Base-by-base conservation (phyloP, 2,329 filamentous ascomycete species). In the Pezicula carpinea region DNA sequence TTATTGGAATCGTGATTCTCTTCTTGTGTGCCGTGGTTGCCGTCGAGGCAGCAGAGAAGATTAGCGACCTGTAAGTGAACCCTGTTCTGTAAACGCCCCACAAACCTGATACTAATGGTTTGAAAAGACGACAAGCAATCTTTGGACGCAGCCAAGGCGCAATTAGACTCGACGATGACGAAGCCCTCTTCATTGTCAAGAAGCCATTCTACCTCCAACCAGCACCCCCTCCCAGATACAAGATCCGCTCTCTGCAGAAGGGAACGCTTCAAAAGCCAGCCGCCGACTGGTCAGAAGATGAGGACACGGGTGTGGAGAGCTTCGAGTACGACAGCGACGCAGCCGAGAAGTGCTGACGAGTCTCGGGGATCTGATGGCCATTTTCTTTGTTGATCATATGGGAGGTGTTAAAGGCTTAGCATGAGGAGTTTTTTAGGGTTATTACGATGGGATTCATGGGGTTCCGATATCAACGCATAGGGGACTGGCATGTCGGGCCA, bases 1-100 rank as follows among this genome's bases (percentile, higher is more conserved):
- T 61, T 6, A 58, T 62, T 6, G 58, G 55, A 1, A 57, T 62
- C 21, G 60, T 62, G 19, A 21, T 62, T 1, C 19, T 61, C 2
- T 62, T 62, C 34, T 34, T 62, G 21, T 34, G 48, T 3, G 51
- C 54, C 5, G 58, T 61, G 1, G 47, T 60, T 5, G 44, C 51
- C 18, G 31, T 59, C 26, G 59, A 62, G 33, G 49, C 50, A 3
- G 46, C 51, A 18, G 56, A 58, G 52, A 51, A 47, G 39, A 41
- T 52, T 42, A 47, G 48, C 10, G 44, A 49, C 45, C 38, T 53
- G 58, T 59, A 43, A 44, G 55, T 55, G 17, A 32, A 42, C 22
- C 18, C 22, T 26, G 11, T 23, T 18, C 23, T 10, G 21, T 4
- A 17, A 6, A 21, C 29, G 13, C 11, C 8, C 13, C 22, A 43